phyloP scores from a whole-genome alignment of 192 early-diverging fungal species.

The Pilobolus umbonatus region DNA sequence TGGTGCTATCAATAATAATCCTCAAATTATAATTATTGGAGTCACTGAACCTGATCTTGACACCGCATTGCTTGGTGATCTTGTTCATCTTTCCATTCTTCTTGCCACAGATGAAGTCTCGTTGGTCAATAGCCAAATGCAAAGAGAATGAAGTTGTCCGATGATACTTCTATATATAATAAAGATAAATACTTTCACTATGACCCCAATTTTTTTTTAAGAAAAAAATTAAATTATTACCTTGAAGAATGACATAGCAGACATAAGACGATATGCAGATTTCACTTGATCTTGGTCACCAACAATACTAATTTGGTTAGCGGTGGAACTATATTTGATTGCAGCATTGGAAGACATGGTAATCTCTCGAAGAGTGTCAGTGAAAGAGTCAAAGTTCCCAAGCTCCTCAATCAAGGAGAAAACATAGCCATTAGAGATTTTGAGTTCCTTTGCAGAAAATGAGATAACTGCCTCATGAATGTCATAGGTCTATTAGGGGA shows the following conservation, averaged over 20 bases:
- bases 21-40: constrained; percentile 70
- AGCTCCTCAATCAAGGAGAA: too few relatives aligned
- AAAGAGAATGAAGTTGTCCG: constrained; percentile 62
- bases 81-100: constrained; percentile 85
- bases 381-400: too few relatives aligned
- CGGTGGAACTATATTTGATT: too few relatives aligned
- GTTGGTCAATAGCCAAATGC: constrained; percentile 68
- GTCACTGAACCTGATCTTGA: constrained; percentile 58
- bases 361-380: too few relatives aligned
- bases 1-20: constrained; percentile 57
- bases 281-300: constrained; percentile 58
- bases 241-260: constrained; percentile 45
- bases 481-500: not conserved
- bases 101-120: constrained; percentile 82
- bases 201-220: not conserved
- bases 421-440: too few relatives aligned
- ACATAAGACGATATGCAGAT: constrained; percentile 48
- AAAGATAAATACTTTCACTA: constrained; percentile 6
- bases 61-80: constrained; percentile 63
- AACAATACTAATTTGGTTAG: too few relatives aligned
- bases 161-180: constrained; percentile 37
- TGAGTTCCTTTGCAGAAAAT: too few relatives aligned
- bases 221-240: not conserved
- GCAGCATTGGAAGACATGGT: too few relatives aligned
- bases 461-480: constrained; percentile 12